Conservation (phyloP, 345 rosid species). For the Eucalyptus pauciflora region DNA sequence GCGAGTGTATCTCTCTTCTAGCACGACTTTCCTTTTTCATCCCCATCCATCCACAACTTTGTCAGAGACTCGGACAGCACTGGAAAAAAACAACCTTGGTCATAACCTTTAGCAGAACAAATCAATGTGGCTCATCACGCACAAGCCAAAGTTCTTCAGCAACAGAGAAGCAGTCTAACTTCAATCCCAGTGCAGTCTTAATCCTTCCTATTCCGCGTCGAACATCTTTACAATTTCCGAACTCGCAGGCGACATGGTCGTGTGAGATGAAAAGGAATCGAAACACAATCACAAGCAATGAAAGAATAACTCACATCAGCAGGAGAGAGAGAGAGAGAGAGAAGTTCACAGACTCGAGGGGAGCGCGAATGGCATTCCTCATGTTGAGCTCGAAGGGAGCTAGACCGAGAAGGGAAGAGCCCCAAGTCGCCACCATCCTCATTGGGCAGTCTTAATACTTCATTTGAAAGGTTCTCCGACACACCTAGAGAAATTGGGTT, state of each 20-base stretch:
- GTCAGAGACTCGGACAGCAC: background rate
- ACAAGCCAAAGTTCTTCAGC: background rate
- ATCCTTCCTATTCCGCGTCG: background rate
- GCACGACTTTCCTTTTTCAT: background rate
- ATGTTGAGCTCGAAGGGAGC: conserved; percentile 26
- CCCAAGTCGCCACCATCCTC: background rate
- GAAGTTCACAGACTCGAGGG: conserved; percentile 14
- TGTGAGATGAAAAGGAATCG: background rate
- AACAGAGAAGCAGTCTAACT: background rate
- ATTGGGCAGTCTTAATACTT: background rate
- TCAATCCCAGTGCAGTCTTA: background rate
- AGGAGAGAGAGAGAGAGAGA: background rate
- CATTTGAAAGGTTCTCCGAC: background rate
- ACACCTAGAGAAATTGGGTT: no score
- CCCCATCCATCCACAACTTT: background rate
- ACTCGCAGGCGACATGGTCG: background rate
- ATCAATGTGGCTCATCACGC: background rate
- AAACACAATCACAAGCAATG: background rate
- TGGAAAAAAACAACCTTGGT: background rate
- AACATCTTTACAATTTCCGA: background rate
- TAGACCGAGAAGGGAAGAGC: background rate
- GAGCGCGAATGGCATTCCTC: conserved; percentile 15
- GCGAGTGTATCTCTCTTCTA: background rate
- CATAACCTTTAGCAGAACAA: background rate
- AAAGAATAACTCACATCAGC: background rate